Evolutionary conservation across 140 eudicot genomes (phyloP), one percentile per base, ranked within the genome.

Genomic region (Bidens hawaiensis): DNA sequence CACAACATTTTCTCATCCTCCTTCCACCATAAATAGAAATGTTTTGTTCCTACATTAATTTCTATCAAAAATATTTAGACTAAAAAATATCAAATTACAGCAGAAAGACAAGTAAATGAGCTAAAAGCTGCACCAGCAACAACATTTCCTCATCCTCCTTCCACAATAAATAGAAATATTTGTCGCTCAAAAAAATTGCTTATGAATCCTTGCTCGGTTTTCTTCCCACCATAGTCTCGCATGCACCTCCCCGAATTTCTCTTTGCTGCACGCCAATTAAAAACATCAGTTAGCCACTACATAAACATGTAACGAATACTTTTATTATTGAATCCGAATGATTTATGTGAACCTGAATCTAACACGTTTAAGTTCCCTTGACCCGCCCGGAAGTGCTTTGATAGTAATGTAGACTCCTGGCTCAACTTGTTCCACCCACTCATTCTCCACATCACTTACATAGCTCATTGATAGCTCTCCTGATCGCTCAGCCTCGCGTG

Each of bases 221-320:
- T 52, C 34, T 52, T 52, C 59, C 59, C 59, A 52, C 59, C 59
- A 52, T 0, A 24, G 34, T 52, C 34, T 52, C 11, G 59, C 59
- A 25, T 52, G 19, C 59, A 25, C 34, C 34, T 52, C 34, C 2
- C 36, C 34, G n/a, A 52, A 52, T 4, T 52, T 23, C 13, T 24
- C 59, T 21, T 30, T 28, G 13, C 56, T 49, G 56, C 56, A 22
- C 13, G 22, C 4, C 54, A 49, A 22, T 19, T 19, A 22, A 8
- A n/a, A 49, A 21, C 15, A 10, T 49, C 30, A 49, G 5, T 49
- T 49, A 49, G 27, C 54, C 15, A 10, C 15, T 36, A 36, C 43
- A 8, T 1, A 10, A 36, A 36, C 43, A 36, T 36, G 4, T 36
- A 30, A 30, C 34, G 6, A 36, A 7, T 36, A 7, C 12, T 38